These are phyloP conservation scores for Trichaptum fuscoviolaceum DNA, from an alignment of 768 basidiomycete genomes.

Conservation along the genomic window DNA sequence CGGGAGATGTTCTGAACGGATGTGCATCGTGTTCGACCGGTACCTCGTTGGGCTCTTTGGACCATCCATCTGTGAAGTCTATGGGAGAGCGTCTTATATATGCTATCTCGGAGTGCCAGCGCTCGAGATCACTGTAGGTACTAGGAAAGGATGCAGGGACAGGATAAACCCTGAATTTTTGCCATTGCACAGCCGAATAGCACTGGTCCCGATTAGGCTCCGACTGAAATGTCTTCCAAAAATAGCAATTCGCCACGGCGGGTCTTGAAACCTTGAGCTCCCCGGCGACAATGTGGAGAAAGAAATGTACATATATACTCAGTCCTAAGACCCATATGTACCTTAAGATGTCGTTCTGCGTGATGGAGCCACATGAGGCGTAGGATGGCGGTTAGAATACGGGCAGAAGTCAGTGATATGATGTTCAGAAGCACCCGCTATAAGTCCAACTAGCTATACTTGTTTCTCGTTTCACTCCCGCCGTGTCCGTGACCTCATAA, in stretches of 20 bases:
- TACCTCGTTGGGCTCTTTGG: background rate
- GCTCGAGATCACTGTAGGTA: background rate
- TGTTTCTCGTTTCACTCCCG: background rate
- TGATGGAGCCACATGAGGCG: background rate
- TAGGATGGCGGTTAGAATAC: background rate
- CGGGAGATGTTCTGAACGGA: background rate
- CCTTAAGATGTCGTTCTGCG: background rate
- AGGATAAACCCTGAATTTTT: background rate
- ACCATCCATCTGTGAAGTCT: background rate
- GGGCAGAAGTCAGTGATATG: background rate
- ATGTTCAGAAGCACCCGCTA: background rate
- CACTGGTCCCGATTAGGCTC: background rate
- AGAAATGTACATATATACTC: no score
- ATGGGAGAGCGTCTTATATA: background rate
- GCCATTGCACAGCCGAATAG: background rate
- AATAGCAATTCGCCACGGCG: background rate
- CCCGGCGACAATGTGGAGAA: background rate
- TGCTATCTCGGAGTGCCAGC: conserved; percentile 1
- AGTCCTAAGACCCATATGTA: background rate
- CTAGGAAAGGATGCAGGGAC: background rate
- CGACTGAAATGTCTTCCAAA: background rate
- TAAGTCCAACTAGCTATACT: background rate
- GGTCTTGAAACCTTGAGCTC: background rate
- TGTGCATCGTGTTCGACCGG: background rate
- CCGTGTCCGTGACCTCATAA: background rate